Conservation (phyloP, 2,329 filamentous ascomycete species). For the Aspergillus hortae region DNA sequence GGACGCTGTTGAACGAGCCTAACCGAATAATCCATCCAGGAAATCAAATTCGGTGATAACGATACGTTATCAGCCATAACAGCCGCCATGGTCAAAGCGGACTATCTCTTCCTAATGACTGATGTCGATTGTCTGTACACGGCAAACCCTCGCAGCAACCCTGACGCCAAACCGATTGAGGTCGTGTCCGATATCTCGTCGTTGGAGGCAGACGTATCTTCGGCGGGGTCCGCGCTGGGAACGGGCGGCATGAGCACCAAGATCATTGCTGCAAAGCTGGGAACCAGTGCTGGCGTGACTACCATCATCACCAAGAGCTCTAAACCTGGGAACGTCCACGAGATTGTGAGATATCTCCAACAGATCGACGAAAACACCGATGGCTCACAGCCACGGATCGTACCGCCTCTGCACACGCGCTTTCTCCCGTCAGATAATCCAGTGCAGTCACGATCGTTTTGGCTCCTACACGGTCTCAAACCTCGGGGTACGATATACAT, state of each 20-base stretch:
- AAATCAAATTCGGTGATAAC: slow-evolving; percentile 99
- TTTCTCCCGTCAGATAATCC: slow-evolving; percentile 82
- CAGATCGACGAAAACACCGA: slow-evolving; percentile 45
- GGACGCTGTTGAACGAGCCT: not conserved
- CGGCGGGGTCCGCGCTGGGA: slow-evolving; percentile 80
- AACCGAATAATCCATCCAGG: slow-evolving; percentile 35
- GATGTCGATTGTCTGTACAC: slow-evolving; percentile 98
- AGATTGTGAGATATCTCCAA: slow-evolving; percentile 80
- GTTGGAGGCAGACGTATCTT: slow-evolving; percentile 84
- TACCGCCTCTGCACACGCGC: slow-evolving; percentile 75
- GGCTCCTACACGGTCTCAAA: slow-evolving; percentile 87
- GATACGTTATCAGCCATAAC: slow-evolving; percentile 96
- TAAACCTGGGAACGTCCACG: slow-evolving; percentile 86
- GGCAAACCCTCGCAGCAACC: slow-evolving; percentile 82
- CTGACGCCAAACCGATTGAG: slow-evolving; percentile 84
- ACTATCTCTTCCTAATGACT: slow-evolving; percentile 97
- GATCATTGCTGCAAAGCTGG: slow-evolving; percentile 86
- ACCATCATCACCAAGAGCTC: slow-evolving; percentile 93
- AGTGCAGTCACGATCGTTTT: slow-evolving; percentile 92
- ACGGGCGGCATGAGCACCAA: slow-evolving; percentile 98
- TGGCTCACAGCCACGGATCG: slow-evolving; percentile 20
- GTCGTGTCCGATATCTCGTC: slow-evolving; percentile 84
- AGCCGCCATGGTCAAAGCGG: slow-evolving; percentile 93
- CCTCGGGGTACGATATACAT: slow-evolving; percentile 92
- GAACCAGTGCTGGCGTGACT: slow-evolving; percentile 90